Conservation (phyloP, 352 stramenopile genomes). For the Pythium biforme region DNA sequence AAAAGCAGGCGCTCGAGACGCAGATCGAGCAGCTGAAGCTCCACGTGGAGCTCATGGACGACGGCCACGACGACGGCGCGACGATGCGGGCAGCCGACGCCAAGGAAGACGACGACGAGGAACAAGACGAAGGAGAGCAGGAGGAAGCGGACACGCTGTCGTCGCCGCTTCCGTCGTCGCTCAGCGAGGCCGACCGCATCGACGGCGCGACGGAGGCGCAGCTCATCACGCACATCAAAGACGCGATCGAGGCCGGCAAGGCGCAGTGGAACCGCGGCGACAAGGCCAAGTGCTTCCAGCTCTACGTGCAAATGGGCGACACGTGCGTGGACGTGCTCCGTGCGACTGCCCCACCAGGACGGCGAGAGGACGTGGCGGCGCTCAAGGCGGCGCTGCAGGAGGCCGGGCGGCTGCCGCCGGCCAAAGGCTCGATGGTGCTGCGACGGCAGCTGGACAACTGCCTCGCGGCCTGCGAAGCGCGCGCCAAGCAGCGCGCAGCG, state of each 20-base stretch:
- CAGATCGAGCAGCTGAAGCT: slow-evolving; percentile 63
- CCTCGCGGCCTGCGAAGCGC: slow-evolving; percentile 41
- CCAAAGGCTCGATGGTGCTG: slow-evolving; percentile 57
- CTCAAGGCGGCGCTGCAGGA: slow-evolving; percentile 49
- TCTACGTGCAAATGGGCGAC: slow-evolving; percentile 53
- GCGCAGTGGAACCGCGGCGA: slow-evolving; percentile 74
- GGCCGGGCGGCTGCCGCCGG: slow-evolving; percentile 42
- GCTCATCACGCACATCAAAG: slow-evolving; percentile 40
- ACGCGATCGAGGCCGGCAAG: slow-evolving; percentile 62
- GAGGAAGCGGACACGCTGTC: slow-evolving; percentile 26
- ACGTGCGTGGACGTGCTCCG: slow-evolving; percentile 42
- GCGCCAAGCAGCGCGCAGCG: slow-evolving; percentile 31
- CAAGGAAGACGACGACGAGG: slow-evolving; percentile 17
- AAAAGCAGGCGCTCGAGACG: slow-evolving; percentile 52
- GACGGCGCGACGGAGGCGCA: slow-evolving; percentile 52
- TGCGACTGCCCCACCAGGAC: slow-evolving; percentile 24
- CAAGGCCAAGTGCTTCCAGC: slow-evolving; percentile 70
- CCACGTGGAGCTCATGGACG: slow-evolving; percentile 55
- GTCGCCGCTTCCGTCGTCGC: slow-evolving; percentile 5
- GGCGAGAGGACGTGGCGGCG: slow-evolving; percentile 31
- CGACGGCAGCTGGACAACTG: slow-evolving; percentile 61
- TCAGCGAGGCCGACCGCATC: slow-evolving; percentile 25
- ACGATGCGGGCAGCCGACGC: not conserved
- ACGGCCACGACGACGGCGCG: not conserved
- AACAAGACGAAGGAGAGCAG: slow-evolving; percentile 28